Conservation (phyloP, 2,329 filamentous ascomycete genomes). For the Huntiella abstrusa region DNA sequence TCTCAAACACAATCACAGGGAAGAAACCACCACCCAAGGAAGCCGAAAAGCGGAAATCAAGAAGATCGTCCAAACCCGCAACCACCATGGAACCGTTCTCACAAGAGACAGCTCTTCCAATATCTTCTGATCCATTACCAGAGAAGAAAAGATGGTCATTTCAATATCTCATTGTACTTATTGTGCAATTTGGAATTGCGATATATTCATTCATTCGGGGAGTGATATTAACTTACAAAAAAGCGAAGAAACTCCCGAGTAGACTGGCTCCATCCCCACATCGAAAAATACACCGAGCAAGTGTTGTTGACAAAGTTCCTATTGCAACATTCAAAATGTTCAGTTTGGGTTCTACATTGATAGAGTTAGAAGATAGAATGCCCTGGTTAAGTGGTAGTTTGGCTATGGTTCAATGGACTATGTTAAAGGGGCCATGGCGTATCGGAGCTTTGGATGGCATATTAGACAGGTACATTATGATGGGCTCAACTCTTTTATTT, state of each 20-base stretch:
- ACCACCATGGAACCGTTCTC: not conserved
- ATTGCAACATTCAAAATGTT: constrained; percentile 63
- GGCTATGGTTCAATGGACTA: constrained; percentile 56
- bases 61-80: not conserved
- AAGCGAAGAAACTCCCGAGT: constrained; percentile 14
- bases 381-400: constrained; percentile 69
- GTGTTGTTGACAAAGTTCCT: constrained; percentile 29
- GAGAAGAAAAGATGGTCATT: constrained; percentile 20
- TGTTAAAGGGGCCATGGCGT: constrained; percentile 54
- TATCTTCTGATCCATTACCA: not conserved
- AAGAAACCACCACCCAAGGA: constrained; percentile 14
- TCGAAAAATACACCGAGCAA: constrained; percentile 10
- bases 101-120: not conserved
- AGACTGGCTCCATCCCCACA: constrained; percentile 11
- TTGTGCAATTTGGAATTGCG: constrained; percentile 35
- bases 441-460: constrained; percentile 57
- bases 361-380: constrained; percentile 65
- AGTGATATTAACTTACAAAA: constrained; percentile 23
- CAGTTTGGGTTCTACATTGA: constrained; percentile 50
- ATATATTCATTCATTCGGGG: constrained; percentile 46
- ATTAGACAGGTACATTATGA: constrained; percentile 66
- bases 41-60: constrained; percentile 4
- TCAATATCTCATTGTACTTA: constrained; percentile 33
- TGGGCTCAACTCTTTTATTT: not conserved
- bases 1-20: constrained; percentile 24